phyloP scores from a whole-genome alignment of 2,329 filamentous ascomycete genomes.

The Aspergillus costaricaensis region DNA sequence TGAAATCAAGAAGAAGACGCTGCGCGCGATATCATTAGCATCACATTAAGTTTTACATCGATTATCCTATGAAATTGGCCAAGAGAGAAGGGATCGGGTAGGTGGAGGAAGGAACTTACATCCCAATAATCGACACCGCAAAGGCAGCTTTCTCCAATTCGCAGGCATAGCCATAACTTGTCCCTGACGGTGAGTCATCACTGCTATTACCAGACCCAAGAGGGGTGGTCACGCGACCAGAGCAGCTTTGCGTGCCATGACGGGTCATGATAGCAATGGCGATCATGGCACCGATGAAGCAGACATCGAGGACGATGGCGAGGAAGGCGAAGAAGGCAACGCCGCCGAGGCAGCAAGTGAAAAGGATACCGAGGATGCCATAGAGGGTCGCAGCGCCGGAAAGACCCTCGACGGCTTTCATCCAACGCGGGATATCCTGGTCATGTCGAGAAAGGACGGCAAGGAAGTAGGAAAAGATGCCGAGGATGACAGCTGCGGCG shows the following conservation, averaged over 20 bases:
- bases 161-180: slow-evolving; percentile 65
- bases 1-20: slow-evolving; percentile 74
- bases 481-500: slow-evolving; percentile 72
- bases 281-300: slow-evolving; percentile 75
- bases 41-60: neutral
- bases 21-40: slow-evolving; percentile 33
- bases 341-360: slow-evolving; percentile 79
- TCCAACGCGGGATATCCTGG: slow-evolving; percentile 62
- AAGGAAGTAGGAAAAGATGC: slow-evolving; percentile 83
- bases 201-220: slow-evolving; percentile 65
- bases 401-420: slow-evolving; percentile 76
- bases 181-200: slow-evolving; percentile 51
- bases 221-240: slow-evolving; percentile 63
- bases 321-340: slow-evolving; percentile 70
- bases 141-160: slow-evolving; percentile 74
- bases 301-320: slow-evolving; percentile 73
- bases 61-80: neutral
- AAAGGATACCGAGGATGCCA: slow-evolving; percentile 67
- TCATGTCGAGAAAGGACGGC: slow-evolving; percentile 68
- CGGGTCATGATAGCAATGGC: slow-evolving; percentile 78
- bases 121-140: slow-evolving; percentile 74
- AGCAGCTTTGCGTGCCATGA: slow-evolving; percentile 67
- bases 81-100: neutral
- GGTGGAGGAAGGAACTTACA: slow-evolving; percentile 53
- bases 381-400: slow-evolving; percentile 75